Evolutionary conservation across 2,329 filamentous ascomycete species (phyloP).

Genomic region (Intubia oerlemansii): DNA sequence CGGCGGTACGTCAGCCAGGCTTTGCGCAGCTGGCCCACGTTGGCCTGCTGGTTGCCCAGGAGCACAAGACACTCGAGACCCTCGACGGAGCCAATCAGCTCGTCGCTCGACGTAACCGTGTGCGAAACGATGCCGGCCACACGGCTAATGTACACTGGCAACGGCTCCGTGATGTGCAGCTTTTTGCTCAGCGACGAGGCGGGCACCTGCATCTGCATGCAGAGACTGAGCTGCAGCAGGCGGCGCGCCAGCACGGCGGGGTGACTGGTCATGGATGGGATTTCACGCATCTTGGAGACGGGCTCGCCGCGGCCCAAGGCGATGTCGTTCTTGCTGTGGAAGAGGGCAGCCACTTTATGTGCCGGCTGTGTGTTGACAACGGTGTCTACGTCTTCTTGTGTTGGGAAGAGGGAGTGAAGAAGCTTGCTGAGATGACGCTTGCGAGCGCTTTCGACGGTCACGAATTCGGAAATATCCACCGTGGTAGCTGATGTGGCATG

Average conservation of each 20-base stretch:
- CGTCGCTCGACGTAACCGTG: slow-evolving; percentile 27
- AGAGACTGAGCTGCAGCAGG: slow-evolving; percentile 24
- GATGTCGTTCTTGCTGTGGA: slow-evolving; percentile 13
- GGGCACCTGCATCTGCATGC: slow-evolving; percentile 23
- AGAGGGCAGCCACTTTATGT: slow-evolving; percentile 12
- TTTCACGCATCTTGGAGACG: slow-evolving; percentile 8
- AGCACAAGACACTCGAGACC: slow-evolving; percentile 30
- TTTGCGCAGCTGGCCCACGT: slow-evolving; percentile 30
- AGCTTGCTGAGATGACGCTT: slow-evolving; percentile 13
- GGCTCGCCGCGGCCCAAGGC: slow-evolving; percentile 11
- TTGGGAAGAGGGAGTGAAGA: slow-evolving; percentile 15
- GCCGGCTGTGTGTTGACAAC: slow-evolving; percentile 11
- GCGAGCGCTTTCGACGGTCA: slow-evolving; percentile 6
- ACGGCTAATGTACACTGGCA: slow-evolving; percentile 12
- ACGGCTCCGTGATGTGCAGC: slow-evolving; percentile 10
- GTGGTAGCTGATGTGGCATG: not conserved
- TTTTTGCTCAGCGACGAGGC: slow-evolving; percentile 9
- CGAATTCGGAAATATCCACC: not conserved
- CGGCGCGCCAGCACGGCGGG: slow-evolving; percentile 25
- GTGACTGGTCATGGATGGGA: slow-evolving; percentile 18
- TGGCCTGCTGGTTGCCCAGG: slow-evolving; percentile 25
- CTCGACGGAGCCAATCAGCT: slow-evolving; percentile 27
- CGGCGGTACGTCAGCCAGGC: slow-evolving; percentile 30
- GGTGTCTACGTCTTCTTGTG: slow-evolving; percentile 13
- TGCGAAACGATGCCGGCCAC: slow-evolving; percentile 14